Percentiles rank a stretch among this genome's conserved stretches.
Conservation (phyloP, 192 early-diverging fungal genomes). For the Gigaspora rosea region DNA sequence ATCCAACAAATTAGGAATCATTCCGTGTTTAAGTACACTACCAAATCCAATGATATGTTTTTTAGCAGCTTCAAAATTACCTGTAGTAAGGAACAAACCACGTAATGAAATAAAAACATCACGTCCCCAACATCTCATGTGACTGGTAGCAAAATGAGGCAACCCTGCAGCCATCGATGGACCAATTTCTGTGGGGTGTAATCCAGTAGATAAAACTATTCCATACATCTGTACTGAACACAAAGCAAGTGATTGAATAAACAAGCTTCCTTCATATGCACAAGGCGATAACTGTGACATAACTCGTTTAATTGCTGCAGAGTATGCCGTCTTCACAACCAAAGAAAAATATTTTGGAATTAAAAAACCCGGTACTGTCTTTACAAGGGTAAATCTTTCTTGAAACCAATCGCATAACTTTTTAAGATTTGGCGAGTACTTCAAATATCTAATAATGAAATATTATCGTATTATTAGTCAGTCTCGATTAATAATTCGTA, state of each 20-base stretch:
- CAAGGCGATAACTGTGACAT: conserved; percentile 61
- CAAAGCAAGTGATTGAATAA: conserved; percentile 73
- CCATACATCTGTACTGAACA: conserved; percentile 87
- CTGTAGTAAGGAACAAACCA: conserved; percentile 82
- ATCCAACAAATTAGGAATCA: conserved; percentile 97
- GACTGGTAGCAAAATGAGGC: conserved; percentile 87
- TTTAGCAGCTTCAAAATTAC: conserved; percentile 79
- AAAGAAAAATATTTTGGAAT: conserved; percentile 94
- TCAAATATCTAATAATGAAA: conserved; percentile 37
- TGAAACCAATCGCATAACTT: conserved; percentile 75
- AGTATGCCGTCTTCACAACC: conserved; percentile 75
- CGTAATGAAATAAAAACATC: conserved; percentile 93
- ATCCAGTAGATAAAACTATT: conserved; percentile 76
- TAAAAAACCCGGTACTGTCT: conserved; percentile 77
- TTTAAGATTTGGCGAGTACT: conserved; percentile 33
- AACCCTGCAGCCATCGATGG: conserved; percentile 90
- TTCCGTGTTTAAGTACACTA: conserved; percentile 86
- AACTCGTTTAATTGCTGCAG: conserved; percentile 65
- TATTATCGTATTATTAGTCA: neutral
- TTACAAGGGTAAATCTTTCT: conserved; percentile 71
- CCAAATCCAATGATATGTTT: conserved; percentile 91
- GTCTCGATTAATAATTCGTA: neutral
- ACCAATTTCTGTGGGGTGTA: conserved; percentile 62
- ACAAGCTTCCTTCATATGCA: conserved; percentile 58
- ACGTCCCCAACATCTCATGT: conserved; percentile 98